Conservation (phyloP, 2,329 filamentous ascomycete species). For the Penicillium olsonii region DNA sequence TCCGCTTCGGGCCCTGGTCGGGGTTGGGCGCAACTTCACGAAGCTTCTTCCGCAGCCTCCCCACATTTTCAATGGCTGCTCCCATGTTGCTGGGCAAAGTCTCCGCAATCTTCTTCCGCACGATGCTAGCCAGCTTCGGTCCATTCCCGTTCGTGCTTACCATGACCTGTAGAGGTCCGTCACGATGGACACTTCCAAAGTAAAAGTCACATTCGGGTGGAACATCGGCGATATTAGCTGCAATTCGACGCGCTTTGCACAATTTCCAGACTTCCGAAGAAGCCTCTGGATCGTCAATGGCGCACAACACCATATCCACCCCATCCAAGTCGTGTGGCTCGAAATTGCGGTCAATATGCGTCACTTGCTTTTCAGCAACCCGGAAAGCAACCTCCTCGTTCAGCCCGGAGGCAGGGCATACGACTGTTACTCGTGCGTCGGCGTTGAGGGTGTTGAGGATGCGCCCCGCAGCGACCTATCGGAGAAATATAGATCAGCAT, state of each 20-base stretch:
- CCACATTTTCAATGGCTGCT: slow-evolving; percentile 81
- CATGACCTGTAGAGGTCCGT: slow-evolving; percentile 96
- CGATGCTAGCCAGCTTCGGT: slow-evolving; percentile 82
- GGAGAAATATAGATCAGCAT: slow-evolving; percentile 22
- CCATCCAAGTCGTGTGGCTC: slow-evolving; percentile 81
- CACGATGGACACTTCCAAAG: slow-evolving; percentile 92
- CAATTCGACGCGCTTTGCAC: slow-evolving; percentile 79
- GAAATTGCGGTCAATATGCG: slow-evolving; percentile 80
- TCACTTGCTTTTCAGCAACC: slow-evolving; percentile 71
- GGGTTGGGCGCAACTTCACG: slow-evolving; percentile 71
- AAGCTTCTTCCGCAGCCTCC: slow-evolving; percentile 75
- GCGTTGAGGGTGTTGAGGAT: slow-evolving; percentile 94
- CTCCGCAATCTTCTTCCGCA: slow-evolving; percentile 77
- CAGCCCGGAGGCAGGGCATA: slow-evolving; percentile 76
- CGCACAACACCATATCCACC: slow-evolving; percentile 84
- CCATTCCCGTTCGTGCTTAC: slow-evolving; percentile 98
- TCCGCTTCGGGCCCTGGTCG: slow-evolving; percentile 79
- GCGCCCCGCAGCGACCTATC: slow-evolving; percentile 87
- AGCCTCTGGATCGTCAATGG: slow-evolving; percentile 90
- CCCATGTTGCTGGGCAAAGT: slow-evolving; percentile 77
- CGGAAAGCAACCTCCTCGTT: slow-evolving; percentile 87
- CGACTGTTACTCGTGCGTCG: slow-evolving; percentile 84
- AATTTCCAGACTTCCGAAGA: slow-evolving; percentile 90
- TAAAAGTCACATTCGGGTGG: slow-evolving; percentile 98
- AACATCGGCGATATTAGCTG: slow-evolving; percentile 95